Evolutionary conservation across 129 eudicot species (phyloP).

Genomic region (Mikania micrantha): DNA sequence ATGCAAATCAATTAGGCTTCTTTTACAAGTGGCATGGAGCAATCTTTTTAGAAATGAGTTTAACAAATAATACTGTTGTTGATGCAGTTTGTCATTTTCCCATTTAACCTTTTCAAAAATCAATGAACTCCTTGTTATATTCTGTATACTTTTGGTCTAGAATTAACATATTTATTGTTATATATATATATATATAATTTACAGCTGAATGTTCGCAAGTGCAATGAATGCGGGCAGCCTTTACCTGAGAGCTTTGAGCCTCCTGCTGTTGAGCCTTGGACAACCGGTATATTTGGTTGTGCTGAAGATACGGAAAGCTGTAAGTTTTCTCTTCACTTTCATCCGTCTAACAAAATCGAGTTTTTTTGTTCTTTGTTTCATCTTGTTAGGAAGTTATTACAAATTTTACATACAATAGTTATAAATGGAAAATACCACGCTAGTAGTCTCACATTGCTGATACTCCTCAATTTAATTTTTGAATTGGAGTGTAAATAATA

Average conservation of each 20-base stretch:
- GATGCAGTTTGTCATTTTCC: neutral
- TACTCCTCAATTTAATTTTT: neutral
- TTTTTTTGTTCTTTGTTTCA: neutral
- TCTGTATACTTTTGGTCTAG: neutral
- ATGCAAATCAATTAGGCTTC: neutral
- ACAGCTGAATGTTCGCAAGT: conserved; percentile 75
- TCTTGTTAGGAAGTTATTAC: neutral
- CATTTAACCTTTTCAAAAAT: neutral
- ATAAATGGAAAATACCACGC: conserved; percentile 5
- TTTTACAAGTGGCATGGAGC: neutral
- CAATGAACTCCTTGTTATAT: neutral
- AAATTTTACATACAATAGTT: neutral
- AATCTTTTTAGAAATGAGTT: neutral
- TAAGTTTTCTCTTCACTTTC: conserved; percentile 32
- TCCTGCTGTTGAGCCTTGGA: conserved; percentile 92
- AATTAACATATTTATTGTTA: neutral
- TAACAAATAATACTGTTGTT: neutral
- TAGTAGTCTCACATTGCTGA: neutral
- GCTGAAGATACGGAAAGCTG: conserved; percentile 88
- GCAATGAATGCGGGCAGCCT: conserved; percentile 88
- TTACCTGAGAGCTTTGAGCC: conserved; percentile 85
- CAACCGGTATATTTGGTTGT: conserved; percentile 82
- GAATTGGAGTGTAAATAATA: neutral
- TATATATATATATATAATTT: neutral
- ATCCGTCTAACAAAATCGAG: neutral